A percentile compares a stretch with the other conserved stretches of the same genome.
Evolutionary conservation across 768 basidiomycete genomes (phyloP).

Genomic region (Amanita rubescens): DNA sequence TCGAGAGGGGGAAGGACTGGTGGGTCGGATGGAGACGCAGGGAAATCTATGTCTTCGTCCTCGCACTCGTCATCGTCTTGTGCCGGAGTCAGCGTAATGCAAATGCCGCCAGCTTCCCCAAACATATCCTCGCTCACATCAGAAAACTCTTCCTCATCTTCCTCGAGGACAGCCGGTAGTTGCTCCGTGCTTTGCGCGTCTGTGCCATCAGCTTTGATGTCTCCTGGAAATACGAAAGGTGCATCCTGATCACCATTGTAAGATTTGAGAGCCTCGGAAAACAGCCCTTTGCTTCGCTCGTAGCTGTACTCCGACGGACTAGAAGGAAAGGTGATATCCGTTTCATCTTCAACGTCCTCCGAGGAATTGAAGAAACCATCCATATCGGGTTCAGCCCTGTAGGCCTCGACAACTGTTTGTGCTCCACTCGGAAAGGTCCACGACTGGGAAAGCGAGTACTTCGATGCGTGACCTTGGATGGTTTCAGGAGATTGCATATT

Average conservation of each 20-base stretch:
- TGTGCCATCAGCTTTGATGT: slow-evolving; percentile 39
- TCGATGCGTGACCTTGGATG: slow-evolving; percentile 19
- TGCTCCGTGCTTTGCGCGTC: slow-evolving; percentile 12
- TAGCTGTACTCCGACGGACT: slow-evolving; percentile 34
- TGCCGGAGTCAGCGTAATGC: slow-evolving; percentile 68
- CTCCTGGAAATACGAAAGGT: slow-evolving; percentile 36
- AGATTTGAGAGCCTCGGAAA: slow-evolving; percentile 45
- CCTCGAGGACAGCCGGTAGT: slow-evolving; percentile 13
- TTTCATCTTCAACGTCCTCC: slow-evolving; percentile 42
- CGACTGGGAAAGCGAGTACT: slow-evolving; percentile 50
- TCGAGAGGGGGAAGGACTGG: slow-evolving; percentile 28
- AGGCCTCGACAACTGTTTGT: slow-evolving; percentile 20
- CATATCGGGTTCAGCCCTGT: slow-evolving; percentile 36
- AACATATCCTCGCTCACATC: slow-evolving; percentile 45
- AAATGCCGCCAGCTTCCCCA: slow-evolving; percentile 64
- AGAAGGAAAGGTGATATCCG: slow-evolving; percentile 31
- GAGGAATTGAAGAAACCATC: slow-evolving; percentile 76
- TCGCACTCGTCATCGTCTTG: slow-evolving; percentile 24
- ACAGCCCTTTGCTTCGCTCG: slow-evolving; percentile 55
- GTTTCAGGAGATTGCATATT: background rate
- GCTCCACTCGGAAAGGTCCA: slow-evolving; percentile 60
- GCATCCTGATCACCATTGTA: slow-evolving; percentile 44
- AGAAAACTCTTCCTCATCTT: slow-evolving; percentile 26
- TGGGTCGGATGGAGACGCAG: slow-evolving; percentile 22
- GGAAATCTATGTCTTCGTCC: slow-evolving; percentile 12